Evolutionary conservation across 805 yeast genomes (phyloP).

Genomic region (Suhomyces xylopsoci): DNA sequence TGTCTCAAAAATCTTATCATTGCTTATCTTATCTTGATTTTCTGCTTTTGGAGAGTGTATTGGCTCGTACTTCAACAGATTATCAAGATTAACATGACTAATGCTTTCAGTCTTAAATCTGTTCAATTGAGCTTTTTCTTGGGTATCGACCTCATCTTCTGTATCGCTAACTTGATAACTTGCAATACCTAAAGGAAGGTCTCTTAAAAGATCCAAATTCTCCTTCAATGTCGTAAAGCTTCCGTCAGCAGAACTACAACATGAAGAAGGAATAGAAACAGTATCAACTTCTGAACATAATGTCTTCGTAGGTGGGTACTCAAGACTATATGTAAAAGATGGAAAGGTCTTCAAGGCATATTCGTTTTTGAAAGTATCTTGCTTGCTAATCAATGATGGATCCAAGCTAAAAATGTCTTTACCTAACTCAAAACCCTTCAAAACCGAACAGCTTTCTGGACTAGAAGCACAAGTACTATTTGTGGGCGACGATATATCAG

Average conservation of each 20-base stretch:
- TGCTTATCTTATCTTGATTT: no score
- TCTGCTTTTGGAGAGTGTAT: no score
- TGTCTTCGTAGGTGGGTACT: not conserved
- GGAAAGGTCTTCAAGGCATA: not conserved
- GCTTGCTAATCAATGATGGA: not conserved
- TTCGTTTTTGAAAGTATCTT: not conserved
- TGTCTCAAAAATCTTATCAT: not conserved
- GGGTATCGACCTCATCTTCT: not conserved
- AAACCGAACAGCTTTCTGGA: not conserved
- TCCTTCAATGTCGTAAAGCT: not conserved
- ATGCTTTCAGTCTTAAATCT: no score
- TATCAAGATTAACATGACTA: no score
- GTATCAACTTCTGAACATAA: not conserved
- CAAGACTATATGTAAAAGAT: not conserved
- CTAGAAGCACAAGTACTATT: not conserved
- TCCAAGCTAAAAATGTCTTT: not conserved
- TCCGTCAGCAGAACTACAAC: not conserved
- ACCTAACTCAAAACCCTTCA: not conserved
- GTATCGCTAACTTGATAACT: not conserved
- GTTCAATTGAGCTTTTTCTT: not conserved
- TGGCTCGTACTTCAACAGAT: not conserved
- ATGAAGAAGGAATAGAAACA: not conserved
- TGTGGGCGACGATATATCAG: not conserved
- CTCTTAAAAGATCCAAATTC: not conserved
- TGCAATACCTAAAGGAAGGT: not conserved